phyloP scores from a whole-genome alignment of 805 yeast species.

The Ogataea methanolica region DNA sequence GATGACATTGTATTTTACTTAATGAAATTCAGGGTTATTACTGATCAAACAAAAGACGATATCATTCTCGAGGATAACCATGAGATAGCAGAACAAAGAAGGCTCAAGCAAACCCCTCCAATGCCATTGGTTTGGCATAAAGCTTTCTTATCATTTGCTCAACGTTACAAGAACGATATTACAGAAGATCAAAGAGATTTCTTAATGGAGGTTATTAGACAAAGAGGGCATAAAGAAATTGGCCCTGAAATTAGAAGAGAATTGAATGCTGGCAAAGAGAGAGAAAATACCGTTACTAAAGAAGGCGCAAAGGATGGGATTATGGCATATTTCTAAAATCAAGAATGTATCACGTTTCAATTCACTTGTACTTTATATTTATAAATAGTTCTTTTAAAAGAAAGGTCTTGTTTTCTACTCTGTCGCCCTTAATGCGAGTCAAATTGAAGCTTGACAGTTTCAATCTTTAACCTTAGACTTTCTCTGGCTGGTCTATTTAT shows the following conservation, averaged over 20 bases:
- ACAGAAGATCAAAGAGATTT: constrained; percentile 99
- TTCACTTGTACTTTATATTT: too few species aligned
- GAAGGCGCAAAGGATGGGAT: constrained; percentile 6
- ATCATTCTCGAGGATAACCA: constrained; percentile 19
- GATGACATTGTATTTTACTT: constrained; percentile 93
- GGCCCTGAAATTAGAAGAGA: constrained; percentile 96
- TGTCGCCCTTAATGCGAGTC: too few species aligned
- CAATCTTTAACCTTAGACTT: too few species aligned
- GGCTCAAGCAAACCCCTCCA: constrained; percentile 38
- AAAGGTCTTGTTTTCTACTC: too few species aligned
- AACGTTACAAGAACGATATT: constrained; percentile 92
- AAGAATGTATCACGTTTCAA: too few species aligned
- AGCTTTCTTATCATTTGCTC: constrained; percentile 90
- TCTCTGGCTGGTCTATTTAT: too few species aligned
- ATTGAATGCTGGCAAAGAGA: constrained; percentile 76
- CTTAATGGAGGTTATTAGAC: constrained; percentile 83
- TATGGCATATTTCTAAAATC: constrained; percentile 1
- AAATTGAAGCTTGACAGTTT: too few species aligned
- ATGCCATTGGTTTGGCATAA: constrained; percentile 98
- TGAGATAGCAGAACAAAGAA: constrained; percentile 29
- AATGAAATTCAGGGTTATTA: constrained; percentile 76
- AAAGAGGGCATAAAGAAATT: constrained; percentile 80
- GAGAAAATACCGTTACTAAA: constrained; percentile 27
- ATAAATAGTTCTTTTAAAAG: too few species aligned
- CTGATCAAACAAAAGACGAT: constrained; percentile 29